A percentile compares a stretch with the other conserved stretches of the same genome.
These are phyloP conservation scores for Xylariaceae sp. DNA, from an alignment of 2,329 filamentous ascomycete genomes.

Conservation along the genomic window DNA sequence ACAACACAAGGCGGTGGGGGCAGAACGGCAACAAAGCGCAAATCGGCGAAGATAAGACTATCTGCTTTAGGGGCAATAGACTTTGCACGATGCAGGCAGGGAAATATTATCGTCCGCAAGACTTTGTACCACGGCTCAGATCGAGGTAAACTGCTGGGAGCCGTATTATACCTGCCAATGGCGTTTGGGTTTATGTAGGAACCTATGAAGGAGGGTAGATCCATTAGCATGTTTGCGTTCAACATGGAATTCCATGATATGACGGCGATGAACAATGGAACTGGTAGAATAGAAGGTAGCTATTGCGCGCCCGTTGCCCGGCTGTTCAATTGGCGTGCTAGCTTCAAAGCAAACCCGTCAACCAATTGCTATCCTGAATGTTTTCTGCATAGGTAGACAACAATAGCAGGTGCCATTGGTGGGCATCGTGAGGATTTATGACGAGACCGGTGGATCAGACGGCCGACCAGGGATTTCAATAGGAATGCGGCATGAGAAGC, in stretches of 20 bases:
- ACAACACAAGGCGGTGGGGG: slow-evolving; percentile 24
- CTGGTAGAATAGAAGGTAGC: background rate
- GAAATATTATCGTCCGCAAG: slow-evolving; percentile 29
- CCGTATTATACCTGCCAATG: slow-evolving; percentile 22
- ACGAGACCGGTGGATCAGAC: slow-evolving; percentile 18
- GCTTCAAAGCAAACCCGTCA: slow-evolving; percentile 9
- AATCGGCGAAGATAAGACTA: slow-evolving; percentile 27
- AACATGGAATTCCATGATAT: slow-evolving; percentile 30
- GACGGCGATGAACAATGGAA: background rate
- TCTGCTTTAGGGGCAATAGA: slow-evolving; percentile 25
- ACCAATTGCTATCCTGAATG: slow-evolving; percentile 1
- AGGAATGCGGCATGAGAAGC: slow-evolving; percentile 25
- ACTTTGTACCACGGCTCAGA: slow-evolving; percentile 28
- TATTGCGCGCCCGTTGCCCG: background rate
- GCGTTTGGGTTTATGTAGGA: slow-evolving; percentile 26
- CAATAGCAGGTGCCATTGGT: background rate
- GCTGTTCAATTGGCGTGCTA: background rate
- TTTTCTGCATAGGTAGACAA: slow-evolving; percentile 2
- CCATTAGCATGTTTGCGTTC: slow-evolving; percentile 31
- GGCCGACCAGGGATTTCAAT: background rate
- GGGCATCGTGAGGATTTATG: slow-evolving; percentile 25
- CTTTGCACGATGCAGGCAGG: slow-evolving; percentile 29
- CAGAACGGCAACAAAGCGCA: slow-evolving; percentile 18
- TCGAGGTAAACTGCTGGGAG: slow-evolving; percentile 12
- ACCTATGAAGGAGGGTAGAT: slow-evolving; percentile 30